Percentiles rank a stretch among this genome's conserved stretches.
Conservation (phyloP, 2,329 filamentous ascomycete genomes). For the Aspergillus cejpii region DNA sequence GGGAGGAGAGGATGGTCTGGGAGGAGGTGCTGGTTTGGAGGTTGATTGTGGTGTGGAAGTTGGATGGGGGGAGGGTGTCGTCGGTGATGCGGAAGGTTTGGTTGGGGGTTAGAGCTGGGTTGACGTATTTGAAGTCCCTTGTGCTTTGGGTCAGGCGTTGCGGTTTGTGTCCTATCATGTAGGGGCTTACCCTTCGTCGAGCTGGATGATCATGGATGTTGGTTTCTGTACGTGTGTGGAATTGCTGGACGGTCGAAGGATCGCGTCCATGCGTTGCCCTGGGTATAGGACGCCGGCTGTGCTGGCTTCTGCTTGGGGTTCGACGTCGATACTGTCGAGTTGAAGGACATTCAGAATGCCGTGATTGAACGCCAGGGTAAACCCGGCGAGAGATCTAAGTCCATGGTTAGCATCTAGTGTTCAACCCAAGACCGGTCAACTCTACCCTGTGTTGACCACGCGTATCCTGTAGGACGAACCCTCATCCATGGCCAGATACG, state of each 20-base stretch:
- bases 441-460: slow-evolving; percentile 42
- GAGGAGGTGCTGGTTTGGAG: slow-evolving; percentile 24
- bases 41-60: slow-evolving; percentile 13
- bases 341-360: slow-evolving; percentile 32
- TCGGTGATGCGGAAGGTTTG: slow-evolving; percentile 34
- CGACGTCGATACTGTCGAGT: slow-evolving; percentile 37
- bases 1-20: slow-evolving; percentile 20
- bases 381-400: slow-evolving; percentile 36
- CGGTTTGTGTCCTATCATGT: background rate
- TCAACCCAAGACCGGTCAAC: background rate
- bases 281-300: slow-evolving; percentile 41
- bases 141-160: background rate
- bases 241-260: slow-evolving; percentile 20
- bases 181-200: slow-evolving; percentile 35
- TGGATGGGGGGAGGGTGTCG: background rate
- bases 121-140: slow-evolving; percentile 43
- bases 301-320: slow-evolving; percentile 18
- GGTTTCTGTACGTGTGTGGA: slow-evolving; percentile 1
- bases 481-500: slow-evolving; percentile 22
- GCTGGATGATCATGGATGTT: slow-evolving; percentile 27
- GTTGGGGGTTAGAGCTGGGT: slow-evolving; percentile 36
- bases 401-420: slow-evolving; percentile 6
- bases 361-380: slow-evolving; percentile 32
- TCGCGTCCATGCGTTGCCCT: slow-evolving; percentile 43
- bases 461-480: slow-evolving; percentile 32